A percentile compares a stretch with the other conserved stretches of the same genome.
phyloP scores from a whole-genome alignment of 768 basidiomycete genomes.

The Xanthoconium stramineum region DNA sequence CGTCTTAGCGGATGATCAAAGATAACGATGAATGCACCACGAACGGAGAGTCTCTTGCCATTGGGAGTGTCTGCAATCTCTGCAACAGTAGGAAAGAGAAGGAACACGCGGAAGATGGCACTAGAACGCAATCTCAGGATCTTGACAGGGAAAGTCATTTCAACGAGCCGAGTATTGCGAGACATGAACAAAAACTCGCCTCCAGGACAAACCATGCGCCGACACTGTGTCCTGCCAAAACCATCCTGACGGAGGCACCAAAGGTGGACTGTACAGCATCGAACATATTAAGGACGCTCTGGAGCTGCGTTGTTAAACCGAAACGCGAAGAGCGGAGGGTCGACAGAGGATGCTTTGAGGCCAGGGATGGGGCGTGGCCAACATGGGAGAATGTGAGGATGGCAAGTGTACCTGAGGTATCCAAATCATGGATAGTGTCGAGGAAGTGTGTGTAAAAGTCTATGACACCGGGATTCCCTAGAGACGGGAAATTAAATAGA shows the following conservation, averaged over 20 bases:
- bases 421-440: constrained; percentile 42
- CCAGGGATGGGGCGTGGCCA: constrained; percentile 51
- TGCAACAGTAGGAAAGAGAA: constrained; percentile 70
- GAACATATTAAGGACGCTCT: constrained; percentile 53
- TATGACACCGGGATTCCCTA: constrained; percentile 58
- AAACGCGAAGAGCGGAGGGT: constrained; percentile 22
- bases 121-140: constrained; percentile 46
- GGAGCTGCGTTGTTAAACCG: constrained; percentile 48
- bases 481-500: background rate
- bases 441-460: constrained; percentile 71
- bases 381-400: constrained; percentile 64
- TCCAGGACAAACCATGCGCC: constrained; percentile 69
- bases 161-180: background rate
- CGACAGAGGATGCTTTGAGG: background rate
- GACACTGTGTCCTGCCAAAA: constrained; percentile 66
- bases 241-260: constrained; percentile 32
- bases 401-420: constrained; percentile 37
- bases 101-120: constrained; percentile 44
- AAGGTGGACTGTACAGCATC: constrained; percentile 39
- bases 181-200: constrained; percentile 23
- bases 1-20: background rate
- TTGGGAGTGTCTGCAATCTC: constrained; percentile 65
- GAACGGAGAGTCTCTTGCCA: constrained; percentile 54
- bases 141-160: constrained; percentile 30
- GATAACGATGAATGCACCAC: constrained; percentile 20